Evolutionary conservation across 805 yeast species (phyloP).

Genomic region (Metschnikowia chrysomelidarum): DNA sequence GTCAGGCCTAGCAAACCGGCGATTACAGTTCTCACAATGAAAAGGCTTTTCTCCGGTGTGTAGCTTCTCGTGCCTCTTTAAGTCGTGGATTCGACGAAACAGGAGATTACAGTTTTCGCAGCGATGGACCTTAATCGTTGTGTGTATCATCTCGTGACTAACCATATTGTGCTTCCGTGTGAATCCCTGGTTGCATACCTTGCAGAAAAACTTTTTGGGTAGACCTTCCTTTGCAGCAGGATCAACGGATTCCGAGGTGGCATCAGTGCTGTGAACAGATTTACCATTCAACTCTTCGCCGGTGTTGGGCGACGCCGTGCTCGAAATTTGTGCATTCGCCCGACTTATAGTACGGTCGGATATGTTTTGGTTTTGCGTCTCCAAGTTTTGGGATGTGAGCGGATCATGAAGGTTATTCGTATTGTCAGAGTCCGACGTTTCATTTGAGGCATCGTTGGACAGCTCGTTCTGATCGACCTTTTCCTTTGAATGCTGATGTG

Average conservation of each 20-base stretch:
- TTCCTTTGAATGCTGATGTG: slow-evolving; percentile 10
- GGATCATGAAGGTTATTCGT: slow-evolving; percentile 6
- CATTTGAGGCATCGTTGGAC: slow-evolving; percentile 21
- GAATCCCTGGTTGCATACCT: slow-evolving; percentile 60
- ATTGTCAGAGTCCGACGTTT: slow-evolving; percentile 20
- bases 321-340: neutral
- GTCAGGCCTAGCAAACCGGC: slow-evolving; percentile 71
- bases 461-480: slow-evolving; percentile 16
- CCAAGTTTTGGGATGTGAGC: slow-evolving; percentile 8
- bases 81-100: slow-evolving; percentile 73
- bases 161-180: slow-evolving; percentile 74
- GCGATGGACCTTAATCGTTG: slow-evolving; percentile 58
- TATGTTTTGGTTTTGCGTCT: slow-evolving; percentile 4
- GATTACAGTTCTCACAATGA: slow-evolving; percentile 57
- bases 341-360: neutral
- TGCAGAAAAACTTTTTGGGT: slow-evolving; percentile 47
- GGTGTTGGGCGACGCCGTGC: slow-evolving; percentile 10
- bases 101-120: slow-evolving; percentile 60
- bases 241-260: slow-evolving; percentile 2
- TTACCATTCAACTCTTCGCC: slow-evolving; percentile 8
- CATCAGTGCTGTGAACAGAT: slow-evolving; percentile 1
- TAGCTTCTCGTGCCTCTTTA: slow-evolving; percentile 70
- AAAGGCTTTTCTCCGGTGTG: slow-evolving; percentile 78
- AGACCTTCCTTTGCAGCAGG: slow-evolving; percentile 1
- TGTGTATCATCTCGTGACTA: slow-evolving; percentile 67